Percentiles rank a stretch among this genome's conserved stretches.
phyloP scores from a whole-genome alignment of 1,139 yeast species.

The Nakaseomyces kungkrabaensis region DNA sequence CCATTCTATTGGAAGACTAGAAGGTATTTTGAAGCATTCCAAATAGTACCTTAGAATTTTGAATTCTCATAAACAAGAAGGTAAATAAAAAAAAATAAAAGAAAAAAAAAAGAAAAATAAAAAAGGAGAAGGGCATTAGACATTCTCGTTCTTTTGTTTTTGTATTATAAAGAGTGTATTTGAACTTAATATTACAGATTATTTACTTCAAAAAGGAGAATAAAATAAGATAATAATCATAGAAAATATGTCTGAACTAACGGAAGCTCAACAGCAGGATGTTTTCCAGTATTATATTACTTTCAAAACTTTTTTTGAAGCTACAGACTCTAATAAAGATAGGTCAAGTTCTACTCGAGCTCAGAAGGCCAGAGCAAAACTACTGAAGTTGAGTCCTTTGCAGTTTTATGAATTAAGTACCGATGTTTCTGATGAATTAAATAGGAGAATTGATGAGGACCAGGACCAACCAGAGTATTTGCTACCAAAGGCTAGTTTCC shows the following conservation, averaged over 20 bases:
- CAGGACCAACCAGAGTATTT: slow-evolving; percentile 53
- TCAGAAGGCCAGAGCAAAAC: slow-evolving; percentile 74
- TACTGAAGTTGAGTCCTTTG: slow-evolving; percentile 66
- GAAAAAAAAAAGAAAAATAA: too few relatives aligned
- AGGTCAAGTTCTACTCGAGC: slow-evolving; percentile 44
- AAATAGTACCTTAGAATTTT: too few relatives aligned
- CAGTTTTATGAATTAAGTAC: slow-evolving; percentile 86
- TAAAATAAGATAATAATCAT: not conserved
- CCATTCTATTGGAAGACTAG: too few relatives aligned
- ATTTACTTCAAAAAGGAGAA: not conserved
- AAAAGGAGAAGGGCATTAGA: too few relatives aligned
- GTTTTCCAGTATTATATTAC: slow-evolving; percentile 15
- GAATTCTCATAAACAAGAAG: too few relatives aligned
- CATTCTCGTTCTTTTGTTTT: too few relatives aligned
- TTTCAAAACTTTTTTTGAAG: slow-evolving; percentile 15
- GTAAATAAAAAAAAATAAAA: too few relatives aligned
- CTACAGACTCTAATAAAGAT: slow-evolving; percentile 15
- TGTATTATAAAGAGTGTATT: too few relatives aligned
- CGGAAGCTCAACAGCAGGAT: slow-evolving; percentile 8
- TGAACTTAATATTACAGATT: too few relatives aligned
- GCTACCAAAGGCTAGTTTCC: slow-evolving; percentile 64
- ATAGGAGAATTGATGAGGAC: slow-evolving; percentile 50
- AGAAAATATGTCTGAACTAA: not conserved
- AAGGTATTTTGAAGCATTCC: too few relatives aligned
- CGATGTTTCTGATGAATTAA: slow-evolving; percentile 85